phyloP scores from a whole-genome alignment of 2,329 filamentous ascomycete species.

The Fusarium sp. region DNA sequence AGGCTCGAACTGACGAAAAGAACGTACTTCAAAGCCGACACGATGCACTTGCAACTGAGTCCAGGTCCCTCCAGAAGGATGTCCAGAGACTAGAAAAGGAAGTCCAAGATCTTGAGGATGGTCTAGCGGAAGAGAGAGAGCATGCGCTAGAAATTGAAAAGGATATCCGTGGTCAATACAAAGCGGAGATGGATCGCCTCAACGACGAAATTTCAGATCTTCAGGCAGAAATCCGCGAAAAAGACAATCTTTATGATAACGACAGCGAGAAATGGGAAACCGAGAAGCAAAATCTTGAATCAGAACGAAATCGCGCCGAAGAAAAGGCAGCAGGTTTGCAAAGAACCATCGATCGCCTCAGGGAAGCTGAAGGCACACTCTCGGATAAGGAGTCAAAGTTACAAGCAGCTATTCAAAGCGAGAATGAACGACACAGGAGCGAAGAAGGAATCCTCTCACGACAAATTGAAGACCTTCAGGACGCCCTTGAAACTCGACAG shows the following conservation, averaged over 20 bases:
- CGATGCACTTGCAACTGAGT: slow-evolving; percentile 73
- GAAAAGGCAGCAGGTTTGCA: slow-evolving; percentile 75
- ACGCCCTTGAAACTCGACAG: slow-evolving; percentile 74
- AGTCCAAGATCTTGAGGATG: slow-evolving; percentile 59
- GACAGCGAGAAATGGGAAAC: slow-evolving; percentile 79
- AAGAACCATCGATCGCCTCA: slow-evolving; percentile 75
- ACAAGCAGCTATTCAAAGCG: slow-evolving; percentile 74
- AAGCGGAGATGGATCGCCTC: slow-evolving; percentile 60
- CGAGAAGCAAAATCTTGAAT: slow-evolving; percentile 69
- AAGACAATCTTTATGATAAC: slow-evolving; percentile 75
- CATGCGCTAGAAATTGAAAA: slow-evolving; percentile 69
- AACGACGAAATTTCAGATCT: slow-evolving; percentile 70
- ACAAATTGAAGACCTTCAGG: slow-evolving; percentile 80
- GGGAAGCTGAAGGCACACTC: slow-evolving; percentile 72
- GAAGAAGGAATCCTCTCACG: slow-evolving; percentile 76
- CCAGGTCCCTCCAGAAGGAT: slow-evolving; percentile 72
- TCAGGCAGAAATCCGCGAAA: slow-evolving; percentile 73
- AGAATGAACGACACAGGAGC: slow-evolving; percentile 75
- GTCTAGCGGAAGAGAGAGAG: slow-evolving; percentile 63
- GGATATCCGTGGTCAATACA: slow-evolving; percentile 59
- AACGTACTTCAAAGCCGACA: slow-evolving; percentile 75
- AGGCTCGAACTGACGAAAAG: slow-evolving; percentile 71
- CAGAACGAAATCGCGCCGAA: slow-evolving; percentile 73
- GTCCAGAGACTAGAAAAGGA: slow-evolving; percentile 61
- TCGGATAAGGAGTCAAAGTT: slow-evolving; percentile 74